Evolutionary conservation across 1,284 basidiomycete genomes (phyloP).

Genomic region (Omphalotus olearius): DNA sequence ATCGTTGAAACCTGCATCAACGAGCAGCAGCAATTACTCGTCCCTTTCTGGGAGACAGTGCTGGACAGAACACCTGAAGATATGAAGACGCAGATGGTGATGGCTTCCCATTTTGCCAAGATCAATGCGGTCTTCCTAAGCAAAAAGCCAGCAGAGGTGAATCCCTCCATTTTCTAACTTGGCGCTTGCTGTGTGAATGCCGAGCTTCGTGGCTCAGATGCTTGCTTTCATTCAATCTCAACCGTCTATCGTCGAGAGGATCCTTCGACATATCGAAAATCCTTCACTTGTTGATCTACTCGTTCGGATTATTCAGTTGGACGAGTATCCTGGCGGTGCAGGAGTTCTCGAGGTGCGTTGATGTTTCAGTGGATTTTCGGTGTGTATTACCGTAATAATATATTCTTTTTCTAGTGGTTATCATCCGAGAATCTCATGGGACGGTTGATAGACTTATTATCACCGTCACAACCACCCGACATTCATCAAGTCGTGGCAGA

Average conservation of each 20-base stretch:
- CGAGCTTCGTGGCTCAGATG: slow-evolving; percentile 60
- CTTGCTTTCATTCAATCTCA: slow-evolving; percentile 86
- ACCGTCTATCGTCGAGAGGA: slow-evolving; percentile 78
- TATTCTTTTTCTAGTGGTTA: slow-evolving; percentile 65
- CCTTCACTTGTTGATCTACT: slow-evolving; percentile 92
- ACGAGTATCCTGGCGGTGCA: slow-evolving; percentile 75
- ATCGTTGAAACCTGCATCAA: slow-evolving; percentile 88
- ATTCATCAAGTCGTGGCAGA: slow-evolving; percentile 89
- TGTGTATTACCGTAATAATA: slow-evolving; percentile 23
- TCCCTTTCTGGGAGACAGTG: slow-evolving; percentile 92
- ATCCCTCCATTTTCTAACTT: slow-evolving; percentile 21
- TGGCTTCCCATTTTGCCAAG: slow-evolving; percentile 84
- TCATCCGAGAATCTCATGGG: slow-evolving; percentile 83
- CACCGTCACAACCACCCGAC: slow-evolving; percentile 74
- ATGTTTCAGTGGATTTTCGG: slow-evolving; percentile 3
- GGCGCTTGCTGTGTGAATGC: slow-evolving; percentile 15
- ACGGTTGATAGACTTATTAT: slow-evolving; percentile 79
- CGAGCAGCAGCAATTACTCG: slow-evolving; percentile 65
- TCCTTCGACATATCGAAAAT: slow-evolving; percentile 85
- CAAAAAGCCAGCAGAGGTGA: slow-evolving; percentile 88
- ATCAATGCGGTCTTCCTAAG: slow-evolving; percentile 84
- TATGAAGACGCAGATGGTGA: slow-evolving; percentile 70
- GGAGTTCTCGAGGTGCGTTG: slow-evolving; percentile 84
- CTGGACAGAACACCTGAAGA: slow-evolving; percentile 76
- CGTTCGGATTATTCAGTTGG: slow-evolving; percentile 88